A percentile compares a stretch with the other conserved stretches of the same genome.
Evolutionary conservation across 2,329 filamentous ascomycete genomes (phyloP).

Genomic region (Penicillium sp.): DNA sequence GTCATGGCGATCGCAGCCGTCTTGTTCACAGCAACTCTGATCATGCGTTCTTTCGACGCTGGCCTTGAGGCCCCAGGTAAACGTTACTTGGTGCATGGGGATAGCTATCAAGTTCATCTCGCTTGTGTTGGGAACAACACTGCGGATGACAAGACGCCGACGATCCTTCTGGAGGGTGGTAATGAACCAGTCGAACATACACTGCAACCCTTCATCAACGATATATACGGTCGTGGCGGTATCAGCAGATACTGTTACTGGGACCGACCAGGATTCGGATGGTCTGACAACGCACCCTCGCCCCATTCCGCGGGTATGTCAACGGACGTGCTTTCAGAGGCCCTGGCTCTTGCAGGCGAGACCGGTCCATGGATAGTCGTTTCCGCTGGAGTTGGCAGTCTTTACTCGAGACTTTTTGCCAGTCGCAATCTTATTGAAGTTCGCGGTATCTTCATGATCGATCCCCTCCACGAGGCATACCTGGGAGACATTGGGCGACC

Average conservation of each 20-base stretch:
- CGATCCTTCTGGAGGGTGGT: constrained; percentile 81
- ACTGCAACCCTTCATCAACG: constrained; percentile 76
- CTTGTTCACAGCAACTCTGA: constrained; percentile 75
- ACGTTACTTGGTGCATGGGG: constrained; percentile 74
- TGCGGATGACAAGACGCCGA: constrained; percentile 63
- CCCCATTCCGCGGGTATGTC: constrained; percentile 91
- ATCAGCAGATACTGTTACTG: constrained; percentile 92
- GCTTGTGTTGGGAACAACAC: constrained; percentile 74
- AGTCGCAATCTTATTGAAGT: constrained; percentile 75
- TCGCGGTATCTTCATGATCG: constrained; percentile 77
- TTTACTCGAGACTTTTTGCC: constrained; percentile 90
- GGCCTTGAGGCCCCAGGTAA: constrained; percentile 71
- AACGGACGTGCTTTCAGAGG: constrained; percentile 84
- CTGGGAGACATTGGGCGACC: constrained; percentile 66
- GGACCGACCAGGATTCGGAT: constrained; percentile 85
- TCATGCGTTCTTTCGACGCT: constrained; percentile 76
- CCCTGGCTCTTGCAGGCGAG: constrained; percentile 75
- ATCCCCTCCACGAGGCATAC: constrained; percentile 85
- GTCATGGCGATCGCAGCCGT: constrained; percentile 67
- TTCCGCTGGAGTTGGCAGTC: constrained; percentile 79
- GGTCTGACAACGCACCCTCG: constrained; percentile 88
- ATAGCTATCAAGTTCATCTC: constrained; percentile 84
- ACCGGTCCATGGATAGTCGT: constrained; percentile 85
- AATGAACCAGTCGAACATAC: constrained; percentile 75
- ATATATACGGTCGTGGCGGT: constrained; percentile 73